Evolutionary conservation across 768 basidiomycete genomes (phyloP).

Genomic region (Melanogaster broomeanus): DNA sequence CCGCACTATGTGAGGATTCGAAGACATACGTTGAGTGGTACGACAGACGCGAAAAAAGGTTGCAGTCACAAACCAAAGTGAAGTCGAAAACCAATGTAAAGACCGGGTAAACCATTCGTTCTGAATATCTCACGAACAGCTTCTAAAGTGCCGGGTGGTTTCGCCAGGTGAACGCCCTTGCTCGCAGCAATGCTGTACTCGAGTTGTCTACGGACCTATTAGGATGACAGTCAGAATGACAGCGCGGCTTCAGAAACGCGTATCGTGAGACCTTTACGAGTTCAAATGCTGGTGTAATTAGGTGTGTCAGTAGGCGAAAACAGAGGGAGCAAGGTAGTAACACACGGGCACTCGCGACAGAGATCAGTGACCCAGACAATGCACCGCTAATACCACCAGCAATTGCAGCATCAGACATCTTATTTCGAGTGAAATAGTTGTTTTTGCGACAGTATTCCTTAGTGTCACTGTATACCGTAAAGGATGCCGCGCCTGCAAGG

Average conservation of each 20-base stretch:
- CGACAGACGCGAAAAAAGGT: neutral
- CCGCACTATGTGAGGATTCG: conserved; percentile 53
- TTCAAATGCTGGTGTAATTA: conserved; percentile 67
- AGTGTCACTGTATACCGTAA: conserved; percentile 86
- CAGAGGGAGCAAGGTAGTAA: conserved; percentile 24
- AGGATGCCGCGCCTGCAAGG: conserved; percentile 76
- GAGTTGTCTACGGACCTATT: conserved; percentile 83
- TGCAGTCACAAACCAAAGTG: conserved; percentile 65
- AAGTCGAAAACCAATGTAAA: conserved; percentile 85
- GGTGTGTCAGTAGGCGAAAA: conserved; percentile 16
- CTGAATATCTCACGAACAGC: conserved; percentile 81
- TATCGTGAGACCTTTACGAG: conserved; percentile 77
- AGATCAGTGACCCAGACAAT: conserved; percentile 86
- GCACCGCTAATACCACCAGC: conserved; percentile 85
- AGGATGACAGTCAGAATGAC: conserved; percentile 12
- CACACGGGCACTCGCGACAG: conserved; percentile 86
- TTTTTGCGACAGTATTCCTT: conserved; percentile 71
- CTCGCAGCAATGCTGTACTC: conserved; percentile 89
- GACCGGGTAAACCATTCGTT: conserved; percentile 59
- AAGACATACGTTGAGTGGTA: conserved; percentile 3
- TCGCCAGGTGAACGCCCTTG: conserved; percentile 68
- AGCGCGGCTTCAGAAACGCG: neutral
- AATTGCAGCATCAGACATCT: conserved; percentile 67
- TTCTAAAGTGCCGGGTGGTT: conserved; percentile 76
- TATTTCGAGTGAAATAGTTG: conserved; percentile 58